Evolutionary conservation across 176 grass and related monocot species (phyloP).

Genomic region (Cocos nucifera): DNA sequence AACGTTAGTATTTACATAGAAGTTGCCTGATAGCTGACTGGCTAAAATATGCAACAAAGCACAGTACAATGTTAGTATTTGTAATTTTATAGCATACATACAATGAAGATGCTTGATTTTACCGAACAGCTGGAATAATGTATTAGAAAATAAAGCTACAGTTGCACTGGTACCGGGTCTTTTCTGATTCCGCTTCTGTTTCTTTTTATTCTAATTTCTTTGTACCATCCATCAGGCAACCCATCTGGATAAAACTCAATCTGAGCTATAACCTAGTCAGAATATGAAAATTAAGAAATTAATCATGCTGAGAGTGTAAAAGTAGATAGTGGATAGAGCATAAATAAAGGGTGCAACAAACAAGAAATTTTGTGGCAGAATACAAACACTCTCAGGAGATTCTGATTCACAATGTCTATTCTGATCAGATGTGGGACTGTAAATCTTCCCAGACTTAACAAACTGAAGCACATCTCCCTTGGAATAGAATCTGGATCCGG

Average conservation of each 20-base stretch:
- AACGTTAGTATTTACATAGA: no score
- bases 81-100: no score
- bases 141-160: background rate
- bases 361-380: background rate
- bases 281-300: background rate
- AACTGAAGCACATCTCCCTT: constrained; percentile 41
- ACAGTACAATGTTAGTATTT: no score
- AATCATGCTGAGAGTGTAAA: background rate
- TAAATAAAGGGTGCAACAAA: no score
- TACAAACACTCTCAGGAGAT: constrained; percentile 29
- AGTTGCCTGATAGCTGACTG: no score
- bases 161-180: constrained; percentile 32
- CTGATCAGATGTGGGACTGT: constrained; percentile 7
- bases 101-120: no score
- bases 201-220: constrained; percentile 40
- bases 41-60: no score
- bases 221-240: constrained; percentile 47
- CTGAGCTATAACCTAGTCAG: constrained; percentile 36
- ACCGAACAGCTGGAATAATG: background rate
- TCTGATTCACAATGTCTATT: constrained; percentile 27
- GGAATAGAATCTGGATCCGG: constrained; percentile 29
- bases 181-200: constrained; percentile 42
- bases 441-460: constrained; percentile 27
- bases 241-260: constrained; percentile 48
- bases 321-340: background rate